These are phyloP conservation scores for Colletotrichum acutatum DNA, from an alignment of 2,329 filamentous ascomycete genomes.

Conservation along the genomic window DNA sequence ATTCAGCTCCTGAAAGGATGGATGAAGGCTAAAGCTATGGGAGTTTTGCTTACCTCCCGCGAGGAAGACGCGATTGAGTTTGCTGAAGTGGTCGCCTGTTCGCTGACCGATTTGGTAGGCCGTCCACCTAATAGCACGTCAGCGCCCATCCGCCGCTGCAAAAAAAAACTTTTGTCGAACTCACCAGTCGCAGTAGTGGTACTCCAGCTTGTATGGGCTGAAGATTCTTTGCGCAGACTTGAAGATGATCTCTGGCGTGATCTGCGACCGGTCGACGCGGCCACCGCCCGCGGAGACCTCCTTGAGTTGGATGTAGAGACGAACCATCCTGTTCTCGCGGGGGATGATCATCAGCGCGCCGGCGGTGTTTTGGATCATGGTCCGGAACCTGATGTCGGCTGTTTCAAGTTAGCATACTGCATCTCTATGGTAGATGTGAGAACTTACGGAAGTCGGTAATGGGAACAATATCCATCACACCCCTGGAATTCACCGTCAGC, in stretches of 20 bases:
- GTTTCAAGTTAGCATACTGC: not conserved
- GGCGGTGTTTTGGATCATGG: constrained; percentile 65
- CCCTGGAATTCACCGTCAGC: constrained; percentile 33
- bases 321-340: constrained; percentile 70
- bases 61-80: constrained; percentile 71
- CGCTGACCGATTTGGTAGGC: constrained; percentile 77
- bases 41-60: constrained; percentile 56
- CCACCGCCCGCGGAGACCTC: constrained; percentile 45
- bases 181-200: constrained; percentile 70
- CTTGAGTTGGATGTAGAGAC: constrained; percentile 72
- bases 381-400: constrained; percentile 66
- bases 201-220: constrained; percentile 71
- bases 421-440: too few species aligned
- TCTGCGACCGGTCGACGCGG: constrained; percentile 66
- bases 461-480: constrained; percentile 51
- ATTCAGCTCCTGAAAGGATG: not conserved
- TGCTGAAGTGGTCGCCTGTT: constrained; percentile 67
- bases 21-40: not conserved
- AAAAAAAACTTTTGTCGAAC: rapidly evolving
- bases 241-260: constrained; percentile 72
- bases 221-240: constrained; percentile 71
- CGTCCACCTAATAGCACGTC: constrained; percentile 54
- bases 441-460: constrained; percentile 58
- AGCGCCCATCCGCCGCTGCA: not conserved
- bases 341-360: constrained; percentile 75